A percentile compares a stretch with the other conserved stretches of the same genome.
These are phyloP conservation scores for Purpureocillium lavendulum DNA, from an alignment of 2,329 filamentous ascomycete species.

Conservation along the genomic window DNA sequence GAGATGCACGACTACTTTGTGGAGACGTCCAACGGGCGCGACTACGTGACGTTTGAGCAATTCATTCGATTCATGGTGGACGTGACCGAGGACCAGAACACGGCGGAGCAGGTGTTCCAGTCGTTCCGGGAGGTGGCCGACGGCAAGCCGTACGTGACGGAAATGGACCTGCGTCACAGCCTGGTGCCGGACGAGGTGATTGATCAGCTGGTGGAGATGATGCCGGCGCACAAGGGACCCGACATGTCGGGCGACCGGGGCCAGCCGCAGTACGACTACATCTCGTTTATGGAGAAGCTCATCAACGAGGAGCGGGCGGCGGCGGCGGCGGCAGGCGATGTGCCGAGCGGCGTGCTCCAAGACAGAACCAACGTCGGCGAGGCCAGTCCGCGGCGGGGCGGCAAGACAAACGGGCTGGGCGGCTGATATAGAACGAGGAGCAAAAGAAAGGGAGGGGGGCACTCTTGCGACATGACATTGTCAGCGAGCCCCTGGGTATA, in stretches of 20 bases:
- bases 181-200: slow-evolving; percentile 96
- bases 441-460: no score
- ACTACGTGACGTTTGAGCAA: slow-evolving; percentile 90
- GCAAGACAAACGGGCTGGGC: slow-evolving; percentile 25
- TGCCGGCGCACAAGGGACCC: slow-evolving; percentile 76
- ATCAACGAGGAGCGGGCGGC: slow-evolving; percentile 37
- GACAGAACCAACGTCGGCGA: slow-evolving; percentile 25
- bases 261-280: slow-evolving; percentile 87
- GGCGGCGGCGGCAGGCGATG: slow-evolving; percentile 18
- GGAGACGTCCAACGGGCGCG: slow-evolving; percentile 71
- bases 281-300: slow-evolving; percentile 90
- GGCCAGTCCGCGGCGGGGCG: slow-evolving; percentile 21
- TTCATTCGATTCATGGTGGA: slow-evolving; percentile 99
- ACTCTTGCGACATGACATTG: no score
- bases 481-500: no score
- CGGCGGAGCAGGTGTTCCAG: slow-evolving; percentile 96
- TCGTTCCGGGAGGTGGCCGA: slow-evolving; percentile 96
- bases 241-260: slow-evolving; percentile 81
- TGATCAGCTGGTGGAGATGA: slow-evolving; percentile 79
- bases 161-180: slow-evolving; percentile 90
- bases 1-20: slow-evolving; percentile 97
- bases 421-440: slow-evolving; percentile 1
- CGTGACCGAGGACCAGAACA: slow-evolving; percentile 97
- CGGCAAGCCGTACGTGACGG: slow-evolving; percentile 97
- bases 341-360: slow-evolving; percentile 20